Evolutionary conservation across 2,329 filamentous ascomycete species (phyloP), one percentile per base, ranked within the genome.

Genomic region (Verticillium klebahnii): DNA sequence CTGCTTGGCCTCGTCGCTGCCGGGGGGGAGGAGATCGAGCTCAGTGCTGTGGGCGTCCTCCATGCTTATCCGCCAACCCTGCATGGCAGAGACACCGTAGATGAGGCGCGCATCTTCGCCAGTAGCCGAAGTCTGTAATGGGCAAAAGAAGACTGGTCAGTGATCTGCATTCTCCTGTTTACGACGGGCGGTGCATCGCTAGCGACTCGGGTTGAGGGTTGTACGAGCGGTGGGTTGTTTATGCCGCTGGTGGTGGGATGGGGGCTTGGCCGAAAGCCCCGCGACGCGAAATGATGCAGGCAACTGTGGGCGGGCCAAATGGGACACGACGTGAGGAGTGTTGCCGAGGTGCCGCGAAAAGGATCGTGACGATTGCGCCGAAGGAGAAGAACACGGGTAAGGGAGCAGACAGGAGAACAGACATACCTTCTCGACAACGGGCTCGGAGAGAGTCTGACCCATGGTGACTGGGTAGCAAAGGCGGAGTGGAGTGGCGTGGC

Each of bases 51-150:
- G 95, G 66, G 95, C 89, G 76, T 99, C 95, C 78, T 99, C 95
- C 95, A 99, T 99, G 82, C 92, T 97, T 80, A 99, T 98, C 81
- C 95, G 91, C 95, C 95, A 99, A 82, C 95, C 95, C 80, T 99
- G 95, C 95, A 99, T 99, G 78, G 93, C 93, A 68, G 95, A 99
- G 68, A 98, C 88, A 74, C 95, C 95, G 78, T 91, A 99, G 74
- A 95, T 80, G 74, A 97, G 88, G 74, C 92, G 89, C 68, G 96
- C 93, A 91, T 98, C 93, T 80, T 92, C 89, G 78, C 93, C 93
- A 74, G 88, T 88, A 75, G 90, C 89, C 72, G 95, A 99, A 80
- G 88, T 84, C 95, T 98, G 74, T 62, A 68, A 7, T 7, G 23
- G n/a, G 56, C 64, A 40, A 65, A 62, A 45, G 55, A 65, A 60